Base-by-base conservation (phyloP, 2,329 filamentous ascomycete genomes). In the Domatiomyces catenatus region DNA sequence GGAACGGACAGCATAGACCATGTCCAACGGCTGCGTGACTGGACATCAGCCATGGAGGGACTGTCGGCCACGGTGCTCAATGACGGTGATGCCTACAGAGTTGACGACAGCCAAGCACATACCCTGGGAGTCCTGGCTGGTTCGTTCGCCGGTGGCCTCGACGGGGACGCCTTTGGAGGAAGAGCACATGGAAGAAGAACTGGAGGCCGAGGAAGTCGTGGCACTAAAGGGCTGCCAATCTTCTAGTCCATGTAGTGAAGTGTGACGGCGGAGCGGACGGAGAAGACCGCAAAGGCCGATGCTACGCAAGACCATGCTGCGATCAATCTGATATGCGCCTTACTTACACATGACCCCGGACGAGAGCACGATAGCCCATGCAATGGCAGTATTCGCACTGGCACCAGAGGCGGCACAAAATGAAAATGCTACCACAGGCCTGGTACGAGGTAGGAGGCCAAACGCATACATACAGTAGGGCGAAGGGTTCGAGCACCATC, bases 21-120 rank as follows among this genome's bases (percentile, higher is more conserved):
- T 55, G 74, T 87, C 54, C 72, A 75, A 51, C 83, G 87, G 32
- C 75, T 96, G 62, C 71, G 79, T 56, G 75, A 80, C 56, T 87
- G 92, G 75, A 83, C 79, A 6, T 71, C 70, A 3, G 81, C 86
- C 2, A 77, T 95, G 53, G 73, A 75, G 5, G 73, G 72, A 3
- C 70, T 96, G 48, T 90, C 83, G 69, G 68, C 69, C 24, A 79
- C 81, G 19, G 75, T 94, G 1, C 81, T 95, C 58, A 80, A 81
- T 61, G 85, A 92, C 18, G 79, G 80, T 3, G 86, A 93, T 5
- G 86, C 85, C 0, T 72, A 79, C 58, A 67, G 63, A 42, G 68
- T 70, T 0, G 69, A 71, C 6, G 68, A 73, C 52, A 59, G 60
- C 48, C 57, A 64, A 42, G 62, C 61, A 10, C 51, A n/a, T 5